phyloP scores from a whole-genome alignment of 495 filamentous ascomycete genomes.

The Pseudevernia furfuracea region DNA sequence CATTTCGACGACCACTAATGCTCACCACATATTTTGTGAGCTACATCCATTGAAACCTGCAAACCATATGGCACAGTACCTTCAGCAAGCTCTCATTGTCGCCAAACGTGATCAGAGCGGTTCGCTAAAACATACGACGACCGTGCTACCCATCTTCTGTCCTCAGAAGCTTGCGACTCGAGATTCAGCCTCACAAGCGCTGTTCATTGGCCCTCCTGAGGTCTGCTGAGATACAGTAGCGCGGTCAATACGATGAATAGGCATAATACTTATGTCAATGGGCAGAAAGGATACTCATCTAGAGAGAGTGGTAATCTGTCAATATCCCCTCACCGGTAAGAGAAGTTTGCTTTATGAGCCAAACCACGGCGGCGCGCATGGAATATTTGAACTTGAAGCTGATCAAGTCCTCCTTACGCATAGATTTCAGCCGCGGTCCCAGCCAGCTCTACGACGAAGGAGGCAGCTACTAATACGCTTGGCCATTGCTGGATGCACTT shows the following conservation, averaged over 20 bases:
- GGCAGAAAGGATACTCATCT: slow-evolving; percentile 58
- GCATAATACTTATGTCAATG: slow-evolving; percentile 67
- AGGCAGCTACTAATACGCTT: slow-evolving; percentile 66
- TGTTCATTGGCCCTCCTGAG: neutral
- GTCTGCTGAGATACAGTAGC: slow-evolving; percentile 1
- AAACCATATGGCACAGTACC: neutral
- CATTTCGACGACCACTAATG: neutral
- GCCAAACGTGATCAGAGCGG: neutral
- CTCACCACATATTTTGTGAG: neutral
- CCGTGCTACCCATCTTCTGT: neutral
- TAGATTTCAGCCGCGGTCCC: slow-evolving; percentile 84
- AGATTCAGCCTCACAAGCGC: neutral
- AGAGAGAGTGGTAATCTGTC: slow-evolving; percentile 59
- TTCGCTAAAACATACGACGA: neutral
- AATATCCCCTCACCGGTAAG: slow-evolving; percentile 83
- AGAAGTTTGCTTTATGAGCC: slow-evolving; percentile 15
- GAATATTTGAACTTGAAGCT: neutral
- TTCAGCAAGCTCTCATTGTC: neutral
- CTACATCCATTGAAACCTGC: neutral
- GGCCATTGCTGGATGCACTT: slow-evolving; percentile 37
- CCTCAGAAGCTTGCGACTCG: neutral
- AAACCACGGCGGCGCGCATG: slow-evolving; percentile 13
- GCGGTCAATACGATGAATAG: slow-evolving; percentile 41
- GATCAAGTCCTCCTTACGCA: slow-evolving; percentile 12
- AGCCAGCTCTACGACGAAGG: slow-evolving; percentile 65